Conservation (phyloP, 495 filamentous ascomycete genomes). For the Talaromyces nanjingensis region DNA sequence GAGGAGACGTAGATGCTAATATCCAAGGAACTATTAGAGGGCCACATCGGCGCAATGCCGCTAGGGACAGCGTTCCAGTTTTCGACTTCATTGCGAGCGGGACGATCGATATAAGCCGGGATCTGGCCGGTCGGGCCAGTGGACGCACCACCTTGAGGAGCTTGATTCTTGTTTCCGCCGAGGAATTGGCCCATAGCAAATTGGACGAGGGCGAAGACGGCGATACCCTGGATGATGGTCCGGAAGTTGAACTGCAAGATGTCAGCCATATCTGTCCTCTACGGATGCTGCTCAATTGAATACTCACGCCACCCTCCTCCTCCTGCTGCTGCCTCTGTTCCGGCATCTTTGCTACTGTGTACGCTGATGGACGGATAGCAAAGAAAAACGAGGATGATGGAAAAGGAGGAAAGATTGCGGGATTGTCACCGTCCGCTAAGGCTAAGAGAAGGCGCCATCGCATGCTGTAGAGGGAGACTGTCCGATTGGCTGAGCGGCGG, state of each 20-base stretch:
- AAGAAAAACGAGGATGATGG: not conserved
- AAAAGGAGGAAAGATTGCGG: not conserved
- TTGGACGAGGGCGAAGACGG: constrained; percentile 63
- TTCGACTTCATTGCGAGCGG: constrained; percentile 50
- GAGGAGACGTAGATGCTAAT: constrained; percentile 78
- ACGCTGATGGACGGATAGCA: not conserved
- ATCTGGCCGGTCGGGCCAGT: constrained; percentile 44
- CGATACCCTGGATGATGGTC: constrained; percentile 56
- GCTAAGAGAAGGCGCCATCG: not conserved
- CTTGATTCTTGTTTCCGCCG: constrained; percentile 39
- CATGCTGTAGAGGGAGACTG: not conserved
- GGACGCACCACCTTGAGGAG: constrained; percentile 31
- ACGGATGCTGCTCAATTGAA: not conserved
- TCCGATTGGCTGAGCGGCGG: not conserved
- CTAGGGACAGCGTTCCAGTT: constrained; percentile 69
- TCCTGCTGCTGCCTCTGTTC: constrained; percentile 37
- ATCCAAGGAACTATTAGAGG: constrained; percentile 67
- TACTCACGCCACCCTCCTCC: constrained; percentile 31
- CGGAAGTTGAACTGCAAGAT: constrained; percentile 40
- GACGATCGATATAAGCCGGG: constrained; percentile 60
- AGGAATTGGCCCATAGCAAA: constrained; percentile 53
- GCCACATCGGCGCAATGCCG: constrained; percentile 81
- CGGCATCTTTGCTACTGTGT: constrained; percentile 28
- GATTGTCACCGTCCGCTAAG: not conserved
- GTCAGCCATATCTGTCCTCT: not conserved